Conservation (phyloP, 805 yeast genomes). For the Yarrowia deformans region DNA sequence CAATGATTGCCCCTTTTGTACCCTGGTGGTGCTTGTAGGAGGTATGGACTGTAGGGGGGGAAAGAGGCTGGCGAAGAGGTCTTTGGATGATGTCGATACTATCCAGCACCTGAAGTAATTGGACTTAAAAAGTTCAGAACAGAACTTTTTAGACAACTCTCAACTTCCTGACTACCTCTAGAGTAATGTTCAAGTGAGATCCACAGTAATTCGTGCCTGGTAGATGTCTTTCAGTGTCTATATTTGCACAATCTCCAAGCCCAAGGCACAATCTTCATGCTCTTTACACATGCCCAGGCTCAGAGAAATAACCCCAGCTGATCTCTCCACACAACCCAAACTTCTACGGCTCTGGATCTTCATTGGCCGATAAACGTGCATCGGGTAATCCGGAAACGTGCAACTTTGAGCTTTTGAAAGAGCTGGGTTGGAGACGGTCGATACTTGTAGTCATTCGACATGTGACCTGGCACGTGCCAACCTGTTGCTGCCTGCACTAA, state of each 20-base stretch:
- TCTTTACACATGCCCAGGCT: too few relatives aligned
- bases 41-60: background rate
- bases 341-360: slow-evolving; percentile 9
- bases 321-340: slow-evolving; percentile 16
- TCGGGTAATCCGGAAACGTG: slow-evolving; percentile 12
- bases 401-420: slow-evolving; percentile 4
- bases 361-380: slow-evolving; percentile 14
- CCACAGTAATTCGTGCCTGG: too few relatives aligned
- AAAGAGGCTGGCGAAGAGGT: background rate
- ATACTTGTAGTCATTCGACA: too few relatives aligned
- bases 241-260: background rate
- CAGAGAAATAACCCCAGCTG: background rate
- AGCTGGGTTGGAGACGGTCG: background rate
- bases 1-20: slow-evolving; percentile 4
- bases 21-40: background rate
- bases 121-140: too few relatives aligned
- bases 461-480: too few relatives aligned
- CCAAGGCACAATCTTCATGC: background rate
- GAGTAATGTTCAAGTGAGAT: too few relatives aligned
- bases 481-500: too few relatives aligned
- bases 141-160: too few relatives aligned
- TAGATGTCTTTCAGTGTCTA: too few relatives aligned
- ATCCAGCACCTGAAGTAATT: too few relatives aligned
- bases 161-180: too few relatives aligned
- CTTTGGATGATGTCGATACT: too few relatives aligned